These are phyloP conservation scores for Tricholoma furcatifolium DNA, from an alignment of 768 basidiomycete species.

Conservation along the genomic window DNA sequence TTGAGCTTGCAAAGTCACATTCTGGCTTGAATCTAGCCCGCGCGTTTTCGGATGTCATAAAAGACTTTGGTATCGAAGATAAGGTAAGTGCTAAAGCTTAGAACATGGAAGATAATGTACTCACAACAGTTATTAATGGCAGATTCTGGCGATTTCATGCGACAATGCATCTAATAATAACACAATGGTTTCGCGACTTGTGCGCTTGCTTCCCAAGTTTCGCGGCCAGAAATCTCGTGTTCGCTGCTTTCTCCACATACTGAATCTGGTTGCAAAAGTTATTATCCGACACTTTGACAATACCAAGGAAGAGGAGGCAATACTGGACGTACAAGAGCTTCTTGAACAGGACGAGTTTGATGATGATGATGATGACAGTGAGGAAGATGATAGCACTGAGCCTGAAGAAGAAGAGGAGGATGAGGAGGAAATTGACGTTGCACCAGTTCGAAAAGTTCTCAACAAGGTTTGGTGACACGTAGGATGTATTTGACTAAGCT, in stretches of 20 bases:
- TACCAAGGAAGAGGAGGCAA: conserved; percentile 7
- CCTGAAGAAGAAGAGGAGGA: conserved; percentile 13
- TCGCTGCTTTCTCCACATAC: too few relatives aligned
- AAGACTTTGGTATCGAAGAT: conserved; percentile 28
- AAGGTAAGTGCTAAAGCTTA: conserved; percentile 22
- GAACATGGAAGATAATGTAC: too few relatives aligned
- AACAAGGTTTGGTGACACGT: conserved; percentile 4
- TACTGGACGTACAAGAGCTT: not conserved
- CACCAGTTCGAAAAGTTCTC: not conserved
- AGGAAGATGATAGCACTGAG: not conserved
- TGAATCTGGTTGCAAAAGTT: too few relatives aligned
- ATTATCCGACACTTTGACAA: too few relatives aligned
- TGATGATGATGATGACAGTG: not conserved
- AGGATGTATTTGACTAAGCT: not conserved
- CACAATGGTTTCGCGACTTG: conserved; percentile 28
- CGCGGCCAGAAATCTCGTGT: too few relatives aligned
- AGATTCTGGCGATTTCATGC: conserved; percentile 24
- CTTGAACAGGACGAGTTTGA: too few relatives aligned
- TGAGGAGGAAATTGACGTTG: conserved; percentile 17
- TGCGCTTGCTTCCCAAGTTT: conserved; percentile 30
- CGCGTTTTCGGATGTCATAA: conserved; percentile 25
- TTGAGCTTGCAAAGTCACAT: conserved; percentile 34
- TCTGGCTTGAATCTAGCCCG: conserved; percentile 27
- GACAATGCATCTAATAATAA: conserved; percentile 23
- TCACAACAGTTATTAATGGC: conserved; percentile 4